phyloP scores from a whole-genome alignment of 495 filamentous ascomycete genomes.

The Hyaloscypha bicolor region DNA sequence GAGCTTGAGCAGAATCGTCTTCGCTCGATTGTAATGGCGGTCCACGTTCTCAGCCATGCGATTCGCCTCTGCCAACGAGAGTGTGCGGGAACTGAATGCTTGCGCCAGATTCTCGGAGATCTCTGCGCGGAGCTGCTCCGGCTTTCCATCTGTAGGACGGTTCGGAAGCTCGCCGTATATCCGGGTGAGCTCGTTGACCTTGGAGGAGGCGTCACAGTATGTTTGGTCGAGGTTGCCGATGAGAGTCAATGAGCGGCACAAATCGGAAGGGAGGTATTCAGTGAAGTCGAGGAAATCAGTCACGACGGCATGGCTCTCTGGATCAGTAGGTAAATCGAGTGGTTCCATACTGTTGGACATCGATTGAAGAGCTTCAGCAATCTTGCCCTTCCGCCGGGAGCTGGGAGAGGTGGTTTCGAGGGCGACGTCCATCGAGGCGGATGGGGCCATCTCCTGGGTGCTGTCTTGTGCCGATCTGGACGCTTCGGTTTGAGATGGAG shows the following conservation, averaged over 20 bases:
- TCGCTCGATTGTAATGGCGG: slow-evolving; percentile 75
- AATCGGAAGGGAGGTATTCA: slow-evolving; percentile 93
- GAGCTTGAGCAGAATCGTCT: slow-evolving; percentile 79
- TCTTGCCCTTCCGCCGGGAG: slow-evolving; percentile 31
- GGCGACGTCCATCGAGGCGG: slow-evolving; percentile 19
- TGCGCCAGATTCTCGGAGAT: slow-evolving; percentile 76
- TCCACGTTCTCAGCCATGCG: slow-evolving; percentile 77
- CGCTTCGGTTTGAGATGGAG: slow-evolving; percentile 1
- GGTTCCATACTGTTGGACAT: slow-evolving; percentile 29
- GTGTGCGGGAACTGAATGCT: slow-evolving; percentile 74
- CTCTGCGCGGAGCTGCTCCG: slow-evolving; percentile 62
- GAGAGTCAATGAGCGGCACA: slow-evolving; percentile 85
- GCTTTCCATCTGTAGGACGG: slow-evolving; percentile 30
- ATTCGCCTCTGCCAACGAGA: slow-evolving; percentile 78
- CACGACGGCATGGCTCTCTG: slow-evolving; percentile 91
- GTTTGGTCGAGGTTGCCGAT: slow-evolving; percentile 79
- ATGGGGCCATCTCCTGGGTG: slow-evolving; percentile 17
- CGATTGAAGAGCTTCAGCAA: slow-evolving; percentile 31
- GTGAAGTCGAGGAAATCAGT: slow-evolving; percentile 96
- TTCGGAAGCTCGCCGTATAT: slow-evolving; percentile 74
- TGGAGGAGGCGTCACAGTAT: slow-evolving; percentile 64
- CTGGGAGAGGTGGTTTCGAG: slow-evolving; percentile 28
- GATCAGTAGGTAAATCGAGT: slow-evolving; percentile 55
- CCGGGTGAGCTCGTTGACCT: slow-evolving; percentile 72
- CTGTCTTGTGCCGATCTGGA: not conserved